A percentile compares a stretch with the other conserved stretches of the same genome.
Evolutionary conservation across 305 asterid species (phyloP).

Genomic region (Fraxinus floribunda): DNA sequence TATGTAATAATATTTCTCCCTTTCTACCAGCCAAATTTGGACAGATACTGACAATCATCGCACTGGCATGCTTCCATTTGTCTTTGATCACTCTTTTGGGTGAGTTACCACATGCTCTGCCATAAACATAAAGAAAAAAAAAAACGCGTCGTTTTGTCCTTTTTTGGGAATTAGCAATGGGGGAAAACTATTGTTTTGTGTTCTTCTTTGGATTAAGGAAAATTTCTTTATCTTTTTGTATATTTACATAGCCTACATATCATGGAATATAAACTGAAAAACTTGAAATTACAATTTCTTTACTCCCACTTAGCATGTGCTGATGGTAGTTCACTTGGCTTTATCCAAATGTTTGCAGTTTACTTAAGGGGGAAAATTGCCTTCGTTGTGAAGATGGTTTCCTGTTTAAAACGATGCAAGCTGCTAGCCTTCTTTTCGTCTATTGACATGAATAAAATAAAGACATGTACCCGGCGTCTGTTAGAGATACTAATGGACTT

Average conservation of each 20-base stretch:
- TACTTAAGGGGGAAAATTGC: not conserved
- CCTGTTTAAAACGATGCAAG: not conserved
- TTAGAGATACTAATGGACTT: not conserved
- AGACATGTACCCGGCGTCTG: not conserved
- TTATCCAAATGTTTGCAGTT: not conserved
- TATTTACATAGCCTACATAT: not conserved
- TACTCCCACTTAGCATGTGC: not conserved
- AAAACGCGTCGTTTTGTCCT: not conserved
- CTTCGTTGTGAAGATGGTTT: not conserved
- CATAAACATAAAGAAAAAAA: not conserved
- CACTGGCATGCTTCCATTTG: slow-evolving; percentile 94
- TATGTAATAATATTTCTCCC: slow-evolving; percentile 2
- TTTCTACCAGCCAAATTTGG: slow-evolving; percentile 75
- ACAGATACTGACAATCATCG: slow-evolving; percentile 88
- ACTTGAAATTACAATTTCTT: not conserved
- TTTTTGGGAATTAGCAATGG: not conserved
- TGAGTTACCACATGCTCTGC: slow-evolving; percentile 26
- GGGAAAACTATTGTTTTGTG: not conserved
- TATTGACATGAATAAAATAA: not conserved
- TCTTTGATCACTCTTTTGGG: slow-evolving; percentile 88
- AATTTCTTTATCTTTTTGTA: not conserved
- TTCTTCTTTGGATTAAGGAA: not conserved
- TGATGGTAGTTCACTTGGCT: not conserved
- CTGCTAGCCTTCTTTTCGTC: not conserved
- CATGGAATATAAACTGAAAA: not conserved